phyloP scores from a whole-genome alignment of 257 asterid genomes.

The Linaria vulgaris region DNA sequence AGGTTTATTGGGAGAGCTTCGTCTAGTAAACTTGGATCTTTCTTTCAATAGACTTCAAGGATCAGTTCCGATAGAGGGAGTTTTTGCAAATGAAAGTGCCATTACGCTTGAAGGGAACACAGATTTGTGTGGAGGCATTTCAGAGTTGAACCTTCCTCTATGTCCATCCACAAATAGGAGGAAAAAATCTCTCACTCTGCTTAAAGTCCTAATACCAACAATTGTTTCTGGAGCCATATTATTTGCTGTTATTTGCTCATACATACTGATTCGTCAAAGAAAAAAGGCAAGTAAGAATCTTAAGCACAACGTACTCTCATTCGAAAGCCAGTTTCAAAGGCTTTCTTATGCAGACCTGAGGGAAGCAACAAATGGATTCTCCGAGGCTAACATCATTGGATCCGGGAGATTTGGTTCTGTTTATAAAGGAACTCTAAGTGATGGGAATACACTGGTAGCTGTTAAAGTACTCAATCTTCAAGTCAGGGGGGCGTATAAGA shows the following conservation, averaged over 20 bases:
- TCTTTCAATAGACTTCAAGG: conserved; percentile 29
- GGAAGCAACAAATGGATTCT: conserved; percentile 32
- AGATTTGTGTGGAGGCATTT: conserved; percentile 32
- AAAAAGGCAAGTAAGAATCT: conserved; percentile 1
- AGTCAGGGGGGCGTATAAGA: no score
- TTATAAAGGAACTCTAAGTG: conserved; percentile 25
- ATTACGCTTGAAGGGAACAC: conserved; percentile 27
- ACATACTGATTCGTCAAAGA: neutral
- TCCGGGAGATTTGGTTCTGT: conserved; percentile 30
- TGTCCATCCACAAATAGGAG: conserved; percentile 19
- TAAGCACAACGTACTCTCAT: neutral
- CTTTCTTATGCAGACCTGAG: conserved; percentile 27
- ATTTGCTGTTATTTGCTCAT: conserved; percentile 18
- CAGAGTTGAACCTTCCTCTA: conserved; percentile 25
- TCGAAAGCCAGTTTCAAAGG: conserved; percentile 1
- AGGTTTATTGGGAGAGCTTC: conserved; percentile 12
- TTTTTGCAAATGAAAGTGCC: conserved; percentile 27
- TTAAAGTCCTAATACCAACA: conserved; percentile 3
- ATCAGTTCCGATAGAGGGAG: conserved; percentile 20
- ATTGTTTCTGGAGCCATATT: conserved; percentile 4
- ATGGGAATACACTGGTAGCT: conserved; percentile 20
- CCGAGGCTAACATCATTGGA: conserved; percentile 29
- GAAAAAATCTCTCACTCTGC: neutral
- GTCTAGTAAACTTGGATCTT: conserved; percentile 24
- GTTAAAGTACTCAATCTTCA: conserved; percentile 35